Percentiles rank a stretch among this genome's conserved stretches.
Conservation (phyloP, 1,284 basidiomycete species). For the Ustilago xerochloae region DNA sequence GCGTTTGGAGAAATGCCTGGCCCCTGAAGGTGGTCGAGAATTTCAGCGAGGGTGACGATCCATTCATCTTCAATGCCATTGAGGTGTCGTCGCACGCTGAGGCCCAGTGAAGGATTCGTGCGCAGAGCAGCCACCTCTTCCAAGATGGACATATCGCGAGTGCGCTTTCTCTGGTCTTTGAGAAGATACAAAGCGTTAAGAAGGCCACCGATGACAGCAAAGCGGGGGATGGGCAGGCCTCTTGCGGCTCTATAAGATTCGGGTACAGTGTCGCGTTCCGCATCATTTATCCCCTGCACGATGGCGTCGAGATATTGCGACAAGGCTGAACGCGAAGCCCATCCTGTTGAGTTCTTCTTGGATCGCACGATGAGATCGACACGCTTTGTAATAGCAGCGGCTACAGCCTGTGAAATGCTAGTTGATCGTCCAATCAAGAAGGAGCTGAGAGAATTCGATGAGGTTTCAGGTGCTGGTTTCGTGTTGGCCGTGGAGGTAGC, state of each 20-base stretch:
- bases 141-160: slow-evolving; percentile 41
- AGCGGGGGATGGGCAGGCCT: slow-evolving; percentile 49
- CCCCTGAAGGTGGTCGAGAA: slow-evolving; percentile 42
- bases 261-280: slow-evolving; percentile 20
- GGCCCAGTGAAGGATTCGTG: slow-evolving; percentile 37
- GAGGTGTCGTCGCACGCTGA: slow-evolving; percentile 41
- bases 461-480: neutral
- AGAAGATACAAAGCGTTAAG: slow-evolving; percentile 56
- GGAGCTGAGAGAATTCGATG: slow-evolving; percentile 20
- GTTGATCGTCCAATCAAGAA: slow-evolving; percentile 47
- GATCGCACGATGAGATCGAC: slow-evolving; percentile 52
- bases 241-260: slow-evolving; percentile 38
- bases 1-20: neutral
- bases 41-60: slow-evolving; percentile 56
- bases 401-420: slow-evolving; percentile 49
- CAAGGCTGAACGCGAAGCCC: slow-evolving; percentile 47
- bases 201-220: slow-evolving; percentile 60
- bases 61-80: slow-evolving; percentile 50
- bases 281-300: slow-evolving; percentile 33
- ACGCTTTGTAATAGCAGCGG: slow-evolving; percentile 53
- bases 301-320: slow-evolving; percentile 51
- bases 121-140: slow-evolving; percentile 48
- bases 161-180: slow-evolving; percentile 45
- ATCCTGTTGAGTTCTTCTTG: slow-evolving; percentile 39
- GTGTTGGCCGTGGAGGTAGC: neutral